Evolutionary conservation across 2,329 filamentous ascomycete genomes (phyloP), one percentile per base, ranked within the genome.

Genomic region (Bretziella fagacearum): DNA sequence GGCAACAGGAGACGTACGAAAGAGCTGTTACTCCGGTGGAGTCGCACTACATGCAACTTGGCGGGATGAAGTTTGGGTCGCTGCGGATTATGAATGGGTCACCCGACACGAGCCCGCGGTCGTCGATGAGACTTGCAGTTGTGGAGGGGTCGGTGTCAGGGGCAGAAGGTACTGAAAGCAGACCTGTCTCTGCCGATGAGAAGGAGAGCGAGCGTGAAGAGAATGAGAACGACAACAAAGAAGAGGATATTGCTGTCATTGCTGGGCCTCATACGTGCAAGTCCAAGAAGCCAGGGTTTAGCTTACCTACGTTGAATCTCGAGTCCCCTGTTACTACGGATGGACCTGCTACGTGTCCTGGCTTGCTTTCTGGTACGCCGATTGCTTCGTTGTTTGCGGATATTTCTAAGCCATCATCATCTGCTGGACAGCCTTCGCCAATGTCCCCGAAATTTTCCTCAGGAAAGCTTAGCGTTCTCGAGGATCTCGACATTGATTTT

Each of bases 1-100:
- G 54, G 44, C 43, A 48, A 35, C 20, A 51, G 27, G 40, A 49
- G 47, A 56, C 13, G 46, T 50, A 22, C 44, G 56, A 58, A 18
- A 55, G 60, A 29, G 57, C 56, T 6, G 54, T 56, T 11, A 64
- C 62, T 6, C 62, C 75, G 0, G 68, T 62, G 33, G 74, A 77
- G 20, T 58, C 63, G 23, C 67, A 72, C n/a, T 79, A 78, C 54
- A 65, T 65, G 50, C 73, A 77, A 39, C 68, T 74, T 26, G 76
- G 76, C 2, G 71, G 67, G 8, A 79, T 77, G 56, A 76, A 75
- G 55, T 68, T 77, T 46, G 77, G 77, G 2, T 73, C 73, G 1
- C 55, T 80, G 43, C 69, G 73, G 29, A 78, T 80, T 48, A 77
- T 65, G 18, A 80, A 80, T 57, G 75, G 73, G 11, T 62, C 64